Evolutionary conservation across 2,329 filamentous ascomycete genomes (phyloP).

Genomic region (Coniella vitis): DNA sequence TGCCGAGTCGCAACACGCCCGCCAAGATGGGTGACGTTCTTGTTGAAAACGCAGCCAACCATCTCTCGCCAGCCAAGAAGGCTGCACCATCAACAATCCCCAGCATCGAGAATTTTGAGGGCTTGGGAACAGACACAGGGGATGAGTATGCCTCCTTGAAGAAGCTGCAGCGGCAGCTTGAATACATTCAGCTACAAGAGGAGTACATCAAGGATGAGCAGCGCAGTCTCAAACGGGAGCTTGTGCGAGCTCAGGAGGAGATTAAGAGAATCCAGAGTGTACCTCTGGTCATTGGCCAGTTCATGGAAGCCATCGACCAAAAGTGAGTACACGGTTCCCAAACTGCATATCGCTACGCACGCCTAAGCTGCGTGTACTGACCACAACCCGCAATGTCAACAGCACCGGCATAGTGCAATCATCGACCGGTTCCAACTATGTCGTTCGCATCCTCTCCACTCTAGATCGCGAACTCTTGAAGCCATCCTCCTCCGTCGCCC

Average conservation of each 20-base stretch:
- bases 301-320: slow-evolving; percentile 99
- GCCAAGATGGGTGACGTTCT: slow-evolving; percentile 75
- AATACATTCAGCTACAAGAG: slow-evolving; percentile 98
- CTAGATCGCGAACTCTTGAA: slow-evolving; percentile 98
- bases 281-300: slow-evolving; percentile 94
- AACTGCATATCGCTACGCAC: slow-evolving; percentile 1
- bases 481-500: slow-evolving; percentile 92
- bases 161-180: slow-evolving; percentile 91
- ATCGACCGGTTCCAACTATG: slow-evolving; percentile 96
- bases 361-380: slow-evolving; percentile 4
- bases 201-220: slow-evolving; percentile 99
- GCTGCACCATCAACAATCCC: slow-evolving; percentile 72
- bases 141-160: slow-evolving; percentile 96
- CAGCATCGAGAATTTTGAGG: slow-evolving; percentile 85
- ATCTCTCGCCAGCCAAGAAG: slow-evolving; percentile 73
- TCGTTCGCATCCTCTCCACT: slow-evolving; percentile 95
- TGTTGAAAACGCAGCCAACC: slow-evolving; percentile 73
- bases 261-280: slow-evolving; percentile 99
- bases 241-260: slow-evolving; percentile 95
- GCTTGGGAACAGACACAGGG: slow-evolving; percentile 68
- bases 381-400: slow-evolving; percentile 1
- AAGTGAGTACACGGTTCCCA: slow-evolving; percentile 57
- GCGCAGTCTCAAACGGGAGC: slow-evolving; percentile 91
- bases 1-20: slow-evolving; percentile 6
- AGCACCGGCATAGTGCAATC: slow-evolving; percentile 98